Percentiles rank a stretch among this genome's conserved stretches.
phyloP scores from a whole-genome alignment of 306 rosid genomes.

The Leucaena leucocephala region DNA sequence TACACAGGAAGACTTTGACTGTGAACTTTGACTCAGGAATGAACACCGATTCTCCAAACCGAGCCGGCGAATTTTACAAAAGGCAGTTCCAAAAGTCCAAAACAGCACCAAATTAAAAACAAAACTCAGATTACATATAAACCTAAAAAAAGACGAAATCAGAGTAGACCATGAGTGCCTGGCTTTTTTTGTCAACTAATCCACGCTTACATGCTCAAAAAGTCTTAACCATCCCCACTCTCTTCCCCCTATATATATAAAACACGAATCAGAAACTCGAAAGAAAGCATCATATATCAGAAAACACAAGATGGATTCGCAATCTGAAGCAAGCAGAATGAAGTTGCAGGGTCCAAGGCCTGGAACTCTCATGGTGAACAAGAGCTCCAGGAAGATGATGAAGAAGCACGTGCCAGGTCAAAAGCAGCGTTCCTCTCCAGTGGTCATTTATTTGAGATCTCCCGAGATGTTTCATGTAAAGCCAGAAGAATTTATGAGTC shows the following conservation, averaged over 20 bases:
- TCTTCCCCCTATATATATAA: not conserved
- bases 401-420: not conserved
- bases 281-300: not conserved
- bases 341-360: constrained; percentile 48
- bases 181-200: constrained; percentile 15
- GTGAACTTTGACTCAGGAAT: not conserved
- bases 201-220: not conserved
- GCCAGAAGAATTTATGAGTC: constrained; percentile 12
- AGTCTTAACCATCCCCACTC: not conserved
- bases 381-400: constrained; percentile 4
- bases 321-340: not conserved
- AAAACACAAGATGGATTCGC: constrained; percentile 1
- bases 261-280: not conserved
- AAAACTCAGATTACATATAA: not conserved
- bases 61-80: constrained; percentile 10
- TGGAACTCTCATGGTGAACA: constrained; percentile 17
- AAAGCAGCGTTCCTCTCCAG: not conserved
- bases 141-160: not conserved
- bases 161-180: not conserved
- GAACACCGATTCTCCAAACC: not conserved
- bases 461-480: constrained; percentile 1
- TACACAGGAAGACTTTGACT: constrained; percentile 16
- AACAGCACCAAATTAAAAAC: not conserved
- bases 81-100: not conserved
- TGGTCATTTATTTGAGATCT: not conserved